Evolutionary conservation across 2,329 filamentous ascomycete species (phyloP), one percentile per base, ranked within the genome.

Genomic region (Pochonia chlamydosporia): DNA sequence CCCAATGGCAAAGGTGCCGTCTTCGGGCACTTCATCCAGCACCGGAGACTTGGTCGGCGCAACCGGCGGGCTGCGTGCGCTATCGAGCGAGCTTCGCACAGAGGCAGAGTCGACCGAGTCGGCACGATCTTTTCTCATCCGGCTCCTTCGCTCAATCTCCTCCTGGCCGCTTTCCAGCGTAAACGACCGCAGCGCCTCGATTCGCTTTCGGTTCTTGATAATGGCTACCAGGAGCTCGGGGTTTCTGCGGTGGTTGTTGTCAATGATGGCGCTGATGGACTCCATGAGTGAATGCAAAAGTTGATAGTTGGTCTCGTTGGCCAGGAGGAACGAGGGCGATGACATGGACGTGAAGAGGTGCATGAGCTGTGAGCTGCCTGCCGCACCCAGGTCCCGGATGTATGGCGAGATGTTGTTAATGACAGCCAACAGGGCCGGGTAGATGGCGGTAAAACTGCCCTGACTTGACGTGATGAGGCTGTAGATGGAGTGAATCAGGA

Each of bases 281-380:
- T 96, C 89, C 9, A 99, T 74, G 23, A 97, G 69, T 0, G 90
- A 91, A 42, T 82, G 79, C 6, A 99, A 73, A 4, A 97, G 78
- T 26, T 74, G 72, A 61, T 97, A 88, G 55, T 99, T 99, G 31
- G 81, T 87, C 49, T 99, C 93, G 57, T 96, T 97, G 7, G 89
- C 89, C 16, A 97, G 73, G 9, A 99, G 71, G 63, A 97, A 99
- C 26, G 87, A 89, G 0, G 93, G 92, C 0, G 90, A 88, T 8
- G 92, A 95, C 87, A 97, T 95, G 28, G 88, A 93, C 4, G 83
- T 81, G 63, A 95, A 95, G 1, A 97, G 73, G 57, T 96, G 90
- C 55, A 97, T 74, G 25, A 97, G 71, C 63, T 90, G 95, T 2
- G 85, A 82, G 61, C 88, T 87, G 14, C 89, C 84, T 3, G 83